Evolutionary conservation across 148 eudicot genomes (phyloP), one percentile per base, ranked within the genome.

Genomic region (Chenopodium formosanum): DNA sequence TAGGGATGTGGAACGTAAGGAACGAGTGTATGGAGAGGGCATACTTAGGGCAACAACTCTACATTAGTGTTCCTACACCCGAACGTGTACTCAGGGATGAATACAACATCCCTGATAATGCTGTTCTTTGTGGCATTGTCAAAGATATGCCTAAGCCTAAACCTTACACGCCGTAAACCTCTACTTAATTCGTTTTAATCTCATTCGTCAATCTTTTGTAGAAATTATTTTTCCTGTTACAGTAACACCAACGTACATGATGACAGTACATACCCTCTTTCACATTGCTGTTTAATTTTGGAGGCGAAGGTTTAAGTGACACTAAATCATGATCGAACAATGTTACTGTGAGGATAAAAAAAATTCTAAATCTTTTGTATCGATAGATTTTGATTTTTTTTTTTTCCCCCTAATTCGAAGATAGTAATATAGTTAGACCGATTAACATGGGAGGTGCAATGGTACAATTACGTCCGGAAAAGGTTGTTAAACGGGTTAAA

Each of bases 1-100:
- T 87, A 7, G 93, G 93, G 4, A 86, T 90, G 90, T 90, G 93
- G 93, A 90, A 80, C 78, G 23, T 90, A 78, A 83, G 93, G 60
- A 87, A 89, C 9, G 82, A 78, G 58, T 52, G 68, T 17, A 14
- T 81, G 25, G 91, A 90, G 68, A 85, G 90, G 56, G 82, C 84
- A 5, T 90, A 90, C 76, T 79, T 90, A 17, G 93, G 93, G 23
- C 90, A 89, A 62, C 91, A 91, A 76, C 88, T 91, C 70, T 91
- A 91, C 81, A 58, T 88, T 13, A 89, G 91, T 67, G 90, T 91
- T 50, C 78, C 67, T 2, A 84, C 86, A 2, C 85, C 90, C 0
- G 86, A 70, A 29, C 83, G 83, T 19, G 81, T 89, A 6, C 86
- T 87, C 29, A 73, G 89, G 8, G 91, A 89, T 67, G 92, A 91